Evolutionary conservation across 202 grass and related monocot genomes (phyloP), one percentile per base, ranked within the genome.

Genomic region (Schoenoplectus triqueter): DNA sequence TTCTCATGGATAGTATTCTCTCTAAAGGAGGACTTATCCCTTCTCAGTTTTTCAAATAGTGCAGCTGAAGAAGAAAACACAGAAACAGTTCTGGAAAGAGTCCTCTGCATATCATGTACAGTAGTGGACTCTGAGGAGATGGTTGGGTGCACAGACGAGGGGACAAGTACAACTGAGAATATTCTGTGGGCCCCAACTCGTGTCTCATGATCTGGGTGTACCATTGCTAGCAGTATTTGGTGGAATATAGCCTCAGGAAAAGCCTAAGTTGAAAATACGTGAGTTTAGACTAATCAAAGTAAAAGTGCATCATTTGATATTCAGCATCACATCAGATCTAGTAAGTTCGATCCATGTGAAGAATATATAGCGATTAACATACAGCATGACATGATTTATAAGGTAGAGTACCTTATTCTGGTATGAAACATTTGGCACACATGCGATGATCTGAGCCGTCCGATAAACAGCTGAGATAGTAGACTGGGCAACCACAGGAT

Each of bases 11-110:
- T 69, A 80, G 79, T 70, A 84, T 50, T 96, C 66, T 94, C 91
- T 31, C 67, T 82, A 8, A 70, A 78, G 50, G 87, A 88, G 78
- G 68, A 55, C 52, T 91, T 96, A 31, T 99, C 96, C 75, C 49
- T 90, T 89, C 84, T 94, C 46, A 99, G 78, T 86, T 99, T 99
- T 72, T 94, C 96, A 87, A 99, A 99, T 64, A 99, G 86, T 86
- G 96, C 96, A 91, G 96, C 93, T 54, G 96, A 99, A 87, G 96
- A 99, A 83, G 96, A 99, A 92, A 99, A 99, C 39, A 99, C 93
- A 40, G 96, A 99, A 66, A 99, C 96, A 64, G 93, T 92, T 86
- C 96, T 92, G 52, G 96, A 99, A 87, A 99, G 96, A 77, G 96
- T 99, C 83, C 96, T 87, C 78, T 92, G 92, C 84, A 99, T 91